phyloP scores from a whole-genome alignment of 176 grass and related monocot species.

The Carex myosuroides region DNA sequence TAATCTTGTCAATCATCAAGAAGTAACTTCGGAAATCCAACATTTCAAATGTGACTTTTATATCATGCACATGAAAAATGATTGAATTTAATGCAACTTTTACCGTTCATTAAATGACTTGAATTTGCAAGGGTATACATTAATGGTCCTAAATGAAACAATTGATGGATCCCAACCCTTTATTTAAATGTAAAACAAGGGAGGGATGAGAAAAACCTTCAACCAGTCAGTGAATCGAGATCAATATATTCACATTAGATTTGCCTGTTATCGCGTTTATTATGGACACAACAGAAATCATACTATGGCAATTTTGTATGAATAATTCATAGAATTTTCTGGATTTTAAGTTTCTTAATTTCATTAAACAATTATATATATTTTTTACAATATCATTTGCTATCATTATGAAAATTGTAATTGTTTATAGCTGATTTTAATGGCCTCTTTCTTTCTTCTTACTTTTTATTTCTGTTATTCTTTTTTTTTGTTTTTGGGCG shows the following conservation, averaged over 20 bases:
- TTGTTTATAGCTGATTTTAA: background rate
- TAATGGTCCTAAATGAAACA: background rate
- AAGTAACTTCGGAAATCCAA: too few species aligned
- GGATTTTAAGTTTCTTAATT: background rate
- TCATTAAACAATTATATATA: background rate
- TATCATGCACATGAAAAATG: background rate
- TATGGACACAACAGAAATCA: background rate
- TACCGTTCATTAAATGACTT: background rate
- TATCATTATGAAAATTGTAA: background rate
- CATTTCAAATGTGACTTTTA: too few species aligned
- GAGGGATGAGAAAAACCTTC: background rate
- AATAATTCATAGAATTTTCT: background rate
- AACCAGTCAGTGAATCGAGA: background rate
- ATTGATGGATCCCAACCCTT: background rate
- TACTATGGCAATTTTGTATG: background rate
- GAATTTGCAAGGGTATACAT: background rate
- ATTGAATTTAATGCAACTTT: background rate
- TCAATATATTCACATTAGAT: background rate
- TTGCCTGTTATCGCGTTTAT: background rate
- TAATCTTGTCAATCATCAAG: too few species aligned
- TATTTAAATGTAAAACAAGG: background rate
- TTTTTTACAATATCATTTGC: background rate
- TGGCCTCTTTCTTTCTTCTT: background rate
- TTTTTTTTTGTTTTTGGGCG: background rate
- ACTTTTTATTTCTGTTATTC: background rate